These are phyloP conservation scores for Alternaria sp. DNA, from an alignment of 2,329 filamentous ascomycete genomes.

Conservation along the genomic window DNA sequence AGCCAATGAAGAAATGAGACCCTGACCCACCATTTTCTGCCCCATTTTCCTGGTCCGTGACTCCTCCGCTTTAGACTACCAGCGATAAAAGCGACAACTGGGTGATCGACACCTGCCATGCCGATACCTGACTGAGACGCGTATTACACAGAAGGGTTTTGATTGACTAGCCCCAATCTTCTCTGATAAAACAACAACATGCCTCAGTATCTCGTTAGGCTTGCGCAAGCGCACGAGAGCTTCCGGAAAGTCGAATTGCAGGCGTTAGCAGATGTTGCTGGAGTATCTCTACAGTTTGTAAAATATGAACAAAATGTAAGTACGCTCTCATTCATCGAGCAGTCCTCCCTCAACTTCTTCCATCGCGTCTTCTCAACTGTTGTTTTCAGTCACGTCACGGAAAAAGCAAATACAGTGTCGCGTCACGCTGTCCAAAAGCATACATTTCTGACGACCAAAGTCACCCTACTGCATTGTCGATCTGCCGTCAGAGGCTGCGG, in stretches of 20 bases:
- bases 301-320: constrained; percentile 77
- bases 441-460: constrained; percentile 57
- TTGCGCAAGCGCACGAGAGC: constrained; percentile 88
- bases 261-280: constrained; percentile 75
- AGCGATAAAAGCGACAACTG: constrained; percentile 1
- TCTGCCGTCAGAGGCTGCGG: constrained; percentile 69
- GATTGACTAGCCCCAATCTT: not conserved
- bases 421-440: not conserved
- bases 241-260: constrained; percentile 87
- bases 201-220: constrained; percentile 83
- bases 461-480: constrained; percentile 85
- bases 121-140: constrained; percentile 33
- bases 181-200: constrained; percentile 25
- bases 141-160: constrained; percentile 1
- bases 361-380: constrained; percentile 9
- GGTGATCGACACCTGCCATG: constrained; percentile 20
- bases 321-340: constrained; percentile 24
- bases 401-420: constrained; percentile 2
- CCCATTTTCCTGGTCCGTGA: constrained; percentile 22
- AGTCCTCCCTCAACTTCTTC: not conserved
- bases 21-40: constrained; percentile 26
- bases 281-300: constrained; percentile 74
- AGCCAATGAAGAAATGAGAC: constrained; percentile 22
- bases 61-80: constrained; percentile 19
- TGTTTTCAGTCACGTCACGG: not conserved